Percentiles rank a stretch among this genome's conserved stretches.
phyloP scores from a whole-genome alignment of 2,329 filamentous ascomycete species.

The Aspergillus oerlinghausenensis region DNA sequence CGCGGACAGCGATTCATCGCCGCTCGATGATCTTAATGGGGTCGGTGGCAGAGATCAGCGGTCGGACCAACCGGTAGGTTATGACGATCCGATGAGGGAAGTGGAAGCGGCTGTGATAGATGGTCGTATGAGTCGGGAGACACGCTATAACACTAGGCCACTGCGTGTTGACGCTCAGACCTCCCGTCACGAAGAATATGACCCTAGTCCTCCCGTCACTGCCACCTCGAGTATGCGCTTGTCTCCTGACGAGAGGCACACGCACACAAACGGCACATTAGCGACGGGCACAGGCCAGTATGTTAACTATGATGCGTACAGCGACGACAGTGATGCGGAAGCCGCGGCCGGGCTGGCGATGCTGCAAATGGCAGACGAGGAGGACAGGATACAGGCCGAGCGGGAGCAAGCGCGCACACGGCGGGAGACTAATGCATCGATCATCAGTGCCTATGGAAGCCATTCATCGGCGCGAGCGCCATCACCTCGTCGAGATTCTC shows the following conservation, averaged over 20 bases:
- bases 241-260: constrained; percentile 42
- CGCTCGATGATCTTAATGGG: constrained; percentile 13
- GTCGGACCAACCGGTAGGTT: constrained; percentile 38
- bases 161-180: constrained; percentile 17
- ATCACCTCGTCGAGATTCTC: constrained; percentile 30
- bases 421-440: constrained; percentile 53
- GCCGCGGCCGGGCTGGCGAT: constrained; percentile 78
- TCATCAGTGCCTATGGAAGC: constrained; percentile 37
- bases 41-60: constrained; percentile 28
- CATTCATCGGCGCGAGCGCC: constrained; percentile 37
- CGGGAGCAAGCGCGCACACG: constrained; percentile 49
- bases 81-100: constrained; percentile 56
- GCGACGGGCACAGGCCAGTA: constrained; percentile 42
- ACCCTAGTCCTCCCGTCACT: constrained; percentile 1
- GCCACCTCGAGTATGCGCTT: constrained; percentile 22
- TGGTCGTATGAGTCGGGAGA: constrained; percentile 18
- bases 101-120: constrained; percentile 51
- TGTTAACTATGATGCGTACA: constrained; percentile 47
- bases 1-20: constrained; percentile 30
- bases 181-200: constrained; percentile 12
- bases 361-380: constrained; percentile 76
- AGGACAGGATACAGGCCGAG: constrained; percentile 57
- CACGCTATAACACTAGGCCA: constrained; percentile 23
- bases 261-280: constrained; percentile 46
- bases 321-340: constrained; percentile 82